Conservation (phyloP, 129 eudicot species). For the Pulicaria dysenterica region DNA sequence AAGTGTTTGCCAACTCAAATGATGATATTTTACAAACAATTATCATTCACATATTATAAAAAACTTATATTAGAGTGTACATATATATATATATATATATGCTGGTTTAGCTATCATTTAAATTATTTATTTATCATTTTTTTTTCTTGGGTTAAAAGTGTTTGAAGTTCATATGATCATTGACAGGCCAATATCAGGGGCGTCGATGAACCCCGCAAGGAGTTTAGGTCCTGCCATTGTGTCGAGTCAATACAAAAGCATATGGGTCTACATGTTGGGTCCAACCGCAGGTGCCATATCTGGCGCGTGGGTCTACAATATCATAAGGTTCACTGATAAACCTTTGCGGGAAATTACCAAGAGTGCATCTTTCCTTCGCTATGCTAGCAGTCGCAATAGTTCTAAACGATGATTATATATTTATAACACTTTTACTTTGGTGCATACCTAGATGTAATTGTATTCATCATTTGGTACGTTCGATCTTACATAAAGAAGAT, state of each 20-base stretch:
- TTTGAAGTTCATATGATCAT: not conserved
- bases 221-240: slow-evolving; percentile 92
- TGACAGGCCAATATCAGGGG: slow-evolving; percentile 89
- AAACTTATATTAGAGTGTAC: too few relatives aligned
- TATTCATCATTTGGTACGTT: not conserved
- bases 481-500: slow-evolving; percentile 1
- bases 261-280: slow-evolving; percentile 80
- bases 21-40: too few relatives aligned
- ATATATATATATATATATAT: too few relatives aligned
- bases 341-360: slow-evolving; percentile 90
- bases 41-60: too few relatives aligned
- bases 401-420: slow-evolving; percentile 5
- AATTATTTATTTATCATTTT: not conserved
- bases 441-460: not conserved
- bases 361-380: slow-evolving; percentile 70
- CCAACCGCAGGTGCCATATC: slow-evolving; percentile 74
- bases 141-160: not conserved
- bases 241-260: slow-evolving; percentile 49
- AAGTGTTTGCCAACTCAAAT: too few relatives aligned
- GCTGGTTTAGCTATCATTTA: too few relatives aligned
- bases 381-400: slow-evolving; percentile 31
- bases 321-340: slow-evolving; percentile 76
- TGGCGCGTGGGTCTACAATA: slow-evolving; percentile 85
- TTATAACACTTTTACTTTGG: not conserved
- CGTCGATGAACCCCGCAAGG: slow-evolving; percentile 98